These are phyloP conservation scores for Russula abietina DNA, from an alignment of 768 basidiomycete genomes.

Conservation along the genomic window DNA sequence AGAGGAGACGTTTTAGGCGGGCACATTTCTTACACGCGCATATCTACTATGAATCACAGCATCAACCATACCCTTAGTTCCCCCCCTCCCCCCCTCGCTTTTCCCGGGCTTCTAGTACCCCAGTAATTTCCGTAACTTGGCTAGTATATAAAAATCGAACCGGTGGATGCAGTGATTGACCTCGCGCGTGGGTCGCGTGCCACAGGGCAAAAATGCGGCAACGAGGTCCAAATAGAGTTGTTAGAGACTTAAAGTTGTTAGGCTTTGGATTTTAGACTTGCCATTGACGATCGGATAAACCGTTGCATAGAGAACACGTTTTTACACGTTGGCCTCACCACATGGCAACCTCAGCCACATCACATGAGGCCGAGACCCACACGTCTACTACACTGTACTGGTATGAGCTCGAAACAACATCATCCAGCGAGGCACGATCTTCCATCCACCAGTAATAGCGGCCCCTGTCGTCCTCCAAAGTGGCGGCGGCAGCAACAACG, in stretches of 20 bases:
- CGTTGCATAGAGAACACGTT: background rate
- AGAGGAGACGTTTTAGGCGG: conserved; percentile 66
- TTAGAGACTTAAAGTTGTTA: no score
- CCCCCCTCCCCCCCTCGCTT: conserved; percentile 21
- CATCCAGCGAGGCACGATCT: background rate
- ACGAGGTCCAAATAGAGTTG: background rate
- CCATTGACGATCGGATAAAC: background rate
- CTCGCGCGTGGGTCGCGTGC: background rate
- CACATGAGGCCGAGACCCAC: no score
- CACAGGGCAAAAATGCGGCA: background rate
- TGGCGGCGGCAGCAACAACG: background rate
- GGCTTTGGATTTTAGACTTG: no score
- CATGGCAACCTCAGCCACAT: background rate
- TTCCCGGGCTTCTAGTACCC: no score
- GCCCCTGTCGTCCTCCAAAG: background rate
- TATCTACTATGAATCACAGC: conserved; percentile 16
- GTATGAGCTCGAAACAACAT: background rate
- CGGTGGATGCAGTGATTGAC: background rate
- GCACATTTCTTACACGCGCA: conserved; percentile 4
- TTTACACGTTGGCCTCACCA: no score
- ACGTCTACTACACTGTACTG: background rate
- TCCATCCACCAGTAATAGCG: background rate
- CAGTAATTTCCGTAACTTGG: no score
- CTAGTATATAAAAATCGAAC: conserved; percentile 14
- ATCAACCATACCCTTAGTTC: conserved; percentile 19